Evolutionary conservation across 1,139 yeast genomes (phyloP).

Genomic region (Sugiyamaella paludigena): DNA sequence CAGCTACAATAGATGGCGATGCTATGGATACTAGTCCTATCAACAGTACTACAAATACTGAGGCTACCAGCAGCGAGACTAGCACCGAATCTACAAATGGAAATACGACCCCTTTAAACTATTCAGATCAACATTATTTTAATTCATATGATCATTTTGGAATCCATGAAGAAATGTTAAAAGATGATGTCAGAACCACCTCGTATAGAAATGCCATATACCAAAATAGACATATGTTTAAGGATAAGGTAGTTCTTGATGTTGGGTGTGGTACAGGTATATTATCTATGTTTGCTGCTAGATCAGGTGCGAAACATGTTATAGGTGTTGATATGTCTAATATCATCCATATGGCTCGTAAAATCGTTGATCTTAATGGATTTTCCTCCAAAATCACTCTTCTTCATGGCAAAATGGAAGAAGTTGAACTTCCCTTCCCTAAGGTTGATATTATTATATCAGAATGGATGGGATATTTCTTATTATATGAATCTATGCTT

Average conservation of each 20-base stretch:
- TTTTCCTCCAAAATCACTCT: slow-evolving; percentile 83
- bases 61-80: not conserved
- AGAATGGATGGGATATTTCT: slow-evolving; percentile 99
- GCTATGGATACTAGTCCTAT: not conserved
- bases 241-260: slow-evolving; percentile 92
- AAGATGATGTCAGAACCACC: slow-evolving; percentile 89
- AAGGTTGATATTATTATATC: slow-evolving; percentile 92
- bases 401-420: slow-evolving; percentile 92
- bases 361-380: slow-evolving; percentile 82
- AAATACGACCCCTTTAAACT: slow-evolving; percentile 2
- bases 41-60: slow-evolving; percentile 2
- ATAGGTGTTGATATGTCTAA: slow-evolving; percentile 97
- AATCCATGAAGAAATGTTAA: slow-evolving; percentile 98
- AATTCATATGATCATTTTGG: slow-evolving; percentile 95
- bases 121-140: slow-evolving; percentile 84
- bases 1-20: not conserved
- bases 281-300: slow-evolving; percentile 96
- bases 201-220: slow-evolving; percentile 91
- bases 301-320: slow-evolving; percentile 96
- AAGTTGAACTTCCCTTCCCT: slow-evolving; percentile 71
- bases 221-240: slow-evolving; percentile 85
- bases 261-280: slow-evolving; percentile 99
- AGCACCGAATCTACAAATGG: slow-evolving; percentile 4
- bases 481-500: slow-evolving; percentile 94
- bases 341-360: slow-evolving; percentile 89